phyloP scores from a whole-genome alignment of 768 basidiomycete species.

The Rhizopogon vinicolor region DNA sequence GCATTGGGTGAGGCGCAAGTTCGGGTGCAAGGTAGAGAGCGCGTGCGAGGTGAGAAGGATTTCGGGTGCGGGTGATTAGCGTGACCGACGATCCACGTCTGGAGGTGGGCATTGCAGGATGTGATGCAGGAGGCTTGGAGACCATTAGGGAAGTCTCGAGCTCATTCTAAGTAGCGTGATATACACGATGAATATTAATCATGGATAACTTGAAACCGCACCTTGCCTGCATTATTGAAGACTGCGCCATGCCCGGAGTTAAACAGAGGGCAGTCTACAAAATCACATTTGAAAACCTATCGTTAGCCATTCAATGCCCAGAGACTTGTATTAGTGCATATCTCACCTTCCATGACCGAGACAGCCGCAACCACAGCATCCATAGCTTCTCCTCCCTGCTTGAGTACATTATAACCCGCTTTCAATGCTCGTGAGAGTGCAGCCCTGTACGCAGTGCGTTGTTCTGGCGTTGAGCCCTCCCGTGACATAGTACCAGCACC shows the following conservation, averaged over 20 bases:
- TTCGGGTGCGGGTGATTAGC: slow-evolving; percentile 61
- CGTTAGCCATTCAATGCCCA: background rate
- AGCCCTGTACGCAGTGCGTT: slow-evolving; percentile 52
- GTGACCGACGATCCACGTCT: slow-evolving; percentile 64
- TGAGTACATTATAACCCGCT: slow-evolving; percentile 61
- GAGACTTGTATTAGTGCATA: background rate
- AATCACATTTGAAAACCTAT: background rate
- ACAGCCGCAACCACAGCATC: slow-evolving; percentile 80
- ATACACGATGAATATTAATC: background rate
- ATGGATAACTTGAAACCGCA: slow-evolving; percentile 19
- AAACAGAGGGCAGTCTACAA: slow-evolving; percentile 68
- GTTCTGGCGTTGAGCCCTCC: slow-evolving; percentile 52
- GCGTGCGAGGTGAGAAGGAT: slow-evolving; percentile 69
- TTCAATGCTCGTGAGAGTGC: slow-evolving; percentile 50
- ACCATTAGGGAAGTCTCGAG: slow-evolving; percentile 80
- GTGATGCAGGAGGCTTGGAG: slow-evolving; percentile 66
- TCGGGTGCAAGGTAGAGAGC: slow-evolving; percentile 66
- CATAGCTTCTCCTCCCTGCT: slow-evolving; percentile 72
- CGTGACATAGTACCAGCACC: slow-evolving; percentile 72
- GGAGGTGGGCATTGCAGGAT: slow-evolving; percentile 51
- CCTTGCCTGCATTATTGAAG: slow-evolving; percentile 78
- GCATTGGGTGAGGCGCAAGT: slow-evolving; percentile 60
- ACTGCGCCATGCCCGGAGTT: slow-evolving; percentile 81
- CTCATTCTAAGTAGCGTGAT: slow-evolving; percentile 54
- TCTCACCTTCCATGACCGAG: slow-evolving; percentile 62